Conservation (phyloP, 495 filamentous ascomycete genomes). For the Glonium stellatum region DNA sequence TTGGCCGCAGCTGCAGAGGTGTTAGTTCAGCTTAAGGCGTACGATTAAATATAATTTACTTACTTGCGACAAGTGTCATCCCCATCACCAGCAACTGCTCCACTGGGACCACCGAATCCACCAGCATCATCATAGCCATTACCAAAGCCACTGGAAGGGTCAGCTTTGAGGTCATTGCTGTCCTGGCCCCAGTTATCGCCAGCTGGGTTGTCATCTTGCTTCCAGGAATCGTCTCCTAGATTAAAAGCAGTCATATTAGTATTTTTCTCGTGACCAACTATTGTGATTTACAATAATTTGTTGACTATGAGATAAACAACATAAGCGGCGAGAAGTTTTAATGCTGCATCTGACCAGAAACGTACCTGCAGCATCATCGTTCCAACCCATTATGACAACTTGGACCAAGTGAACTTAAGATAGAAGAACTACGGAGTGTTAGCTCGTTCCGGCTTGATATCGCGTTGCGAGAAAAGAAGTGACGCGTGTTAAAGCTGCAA, state of each 20-base stretch:
- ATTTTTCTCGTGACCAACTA: neutral
- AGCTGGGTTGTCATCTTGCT: conserved; percentile 7
- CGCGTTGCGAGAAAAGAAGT: no score
- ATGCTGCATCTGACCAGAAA: neutral
- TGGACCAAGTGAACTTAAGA: neutral
- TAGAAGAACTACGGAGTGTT: neutral
- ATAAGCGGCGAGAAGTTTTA: no score
- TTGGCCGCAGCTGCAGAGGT: conserved; percentile 44
- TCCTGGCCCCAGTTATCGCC: conserved; percentile 16
- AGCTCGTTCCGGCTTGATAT: no score
- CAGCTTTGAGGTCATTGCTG: conserved; percentile 7
- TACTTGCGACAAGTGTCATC: conserved; percentile 35
- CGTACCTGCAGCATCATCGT: neutral
- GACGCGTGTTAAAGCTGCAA: no score
- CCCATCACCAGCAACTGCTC: conserved; percentile 9
- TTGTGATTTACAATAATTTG: no score
- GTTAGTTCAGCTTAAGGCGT: conserved; percentile 8
- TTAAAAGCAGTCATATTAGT: neutral
- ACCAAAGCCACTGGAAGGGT: neutral
- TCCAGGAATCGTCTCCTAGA: conserved; percentile 3
- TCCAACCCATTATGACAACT: neutral
- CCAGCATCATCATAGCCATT: conserved; percentile 5
- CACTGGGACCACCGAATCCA: conserved; percentile 16
- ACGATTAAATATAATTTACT: conserved; percentile 11
- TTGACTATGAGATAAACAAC: neutral